Conservation (phyloP, 176 grass and related monocot species). For the Echinochloa phyllopogon region DNA sequence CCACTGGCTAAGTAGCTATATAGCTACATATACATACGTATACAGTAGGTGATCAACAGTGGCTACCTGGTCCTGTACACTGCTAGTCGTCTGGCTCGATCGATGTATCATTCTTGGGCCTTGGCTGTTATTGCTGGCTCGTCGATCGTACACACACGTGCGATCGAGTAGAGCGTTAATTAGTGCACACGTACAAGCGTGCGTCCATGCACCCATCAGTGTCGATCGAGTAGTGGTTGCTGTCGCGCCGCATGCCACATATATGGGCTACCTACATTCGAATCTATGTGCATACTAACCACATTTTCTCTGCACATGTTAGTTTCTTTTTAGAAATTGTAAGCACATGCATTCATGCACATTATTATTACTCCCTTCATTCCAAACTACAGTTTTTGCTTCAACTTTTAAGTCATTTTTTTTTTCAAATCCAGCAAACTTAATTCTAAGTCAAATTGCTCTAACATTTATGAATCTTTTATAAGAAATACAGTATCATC, state of each 20-base stretch:
- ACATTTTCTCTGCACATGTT: no score
- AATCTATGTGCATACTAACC: no score
- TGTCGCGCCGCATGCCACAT: not conserved
- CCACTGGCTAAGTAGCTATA: not conserved
- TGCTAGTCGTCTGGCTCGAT: not conserved
- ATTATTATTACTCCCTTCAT: no score
- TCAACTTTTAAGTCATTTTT: no score
- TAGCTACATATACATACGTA: not conserved
- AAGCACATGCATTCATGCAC: no score
- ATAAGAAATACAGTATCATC: no score
- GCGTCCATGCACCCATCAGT: not conserved
- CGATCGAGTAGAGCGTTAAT: not conserved
- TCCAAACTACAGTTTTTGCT: no score
- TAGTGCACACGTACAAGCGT: not conserved
- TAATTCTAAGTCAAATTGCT: no score
- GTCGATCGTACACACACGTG: slow-evolving; percentile 1
- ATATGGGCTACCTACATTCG: no score
- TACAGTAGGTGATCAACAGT: not conserved
- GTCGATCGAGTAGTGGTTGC: not conserved
- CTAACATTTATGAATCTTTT: no score
- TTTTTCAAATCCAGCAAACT: no score
- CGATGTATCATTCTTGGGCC: not conserved
- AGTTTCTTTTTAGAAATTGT: no score
- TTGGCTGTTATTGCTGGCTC: not conserved
- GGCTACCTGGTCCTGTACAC: not conserved